Conservation (phyloP, 768 basidiomycete species). For the Roridomyces roridus region DNA sequence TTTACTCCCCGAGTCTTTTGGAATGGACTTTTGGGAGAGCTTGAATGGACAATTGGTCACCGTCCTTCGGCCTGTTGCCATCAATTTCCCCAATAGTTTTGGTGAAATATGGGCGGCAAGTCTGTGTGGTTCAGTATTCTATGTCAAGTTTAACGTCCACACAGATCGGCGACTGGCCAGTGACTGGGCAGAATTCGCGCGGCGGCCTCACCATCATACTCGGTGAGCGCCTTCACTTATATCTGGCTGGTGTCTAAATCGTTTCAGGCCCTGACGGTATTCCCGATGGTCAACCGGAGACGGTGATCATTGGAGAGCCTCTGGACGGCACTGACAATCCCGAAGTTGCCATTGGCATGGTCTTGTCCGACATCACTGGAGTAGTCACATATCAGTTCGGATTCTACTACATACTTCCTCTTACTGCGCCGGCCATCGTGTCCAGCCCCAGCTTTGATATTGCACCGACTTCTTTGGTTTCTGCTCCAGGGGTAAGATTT, state of each 20-base stretch:
- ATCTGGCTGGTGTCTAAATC: constrained; percentile 4
- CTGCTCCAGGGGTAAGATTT: constrained; percentile 20
- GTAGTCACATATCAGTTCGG: constrained; percentile 61
- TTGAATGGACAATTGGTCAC: constrained; percentile 65
- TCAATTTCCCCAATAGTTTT: constrained; percentile 57
- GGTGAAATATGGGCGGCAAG: constrained; percentile 57
- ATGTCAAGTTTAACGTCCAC: constrained; percentile 61
- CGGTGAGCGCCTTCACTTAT: constrained; percentile 35
- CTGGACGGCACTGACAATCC: constrained; percentile 62
- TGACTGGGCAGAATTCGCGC: constrained; percentile 58
- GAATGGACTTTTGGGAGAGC: constrained; percentile 70
- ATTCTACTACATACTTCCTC: constrained; percentile 62
- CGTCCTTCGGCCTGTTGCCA: constrained; percentile 51
- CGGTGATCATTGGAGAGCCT: constrained; percentile 58
- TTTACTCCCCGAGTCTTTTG: constrained; percentile 56
- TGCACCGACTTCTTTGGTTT: constrained; percentile 46
- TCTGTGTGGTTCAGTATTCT: constrained; percentile 55
- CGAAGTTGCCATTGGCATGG: constrained; percentile 49
- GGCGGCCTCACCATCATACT: constrained; percentile 61
- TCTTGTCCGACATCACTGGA: constrained; percentile 58
- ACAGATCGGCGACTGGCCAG: constrained; percentile 65
- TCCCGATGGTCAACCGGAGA: constrained; percentile 66
- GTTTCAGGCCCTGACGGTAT: constrained; percentile 50
- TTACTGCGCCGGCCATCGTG: constrained; percentile 57
- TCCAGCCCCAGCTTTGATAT: constrained; percentile 40